A percentile compares a stretch with the other conserved stretches of the same genome.
Evolutionary conservation across 2,329 filamentous ascomycete species (phyloP).

Genomic region (Ilyonectria destructans): DNA sequence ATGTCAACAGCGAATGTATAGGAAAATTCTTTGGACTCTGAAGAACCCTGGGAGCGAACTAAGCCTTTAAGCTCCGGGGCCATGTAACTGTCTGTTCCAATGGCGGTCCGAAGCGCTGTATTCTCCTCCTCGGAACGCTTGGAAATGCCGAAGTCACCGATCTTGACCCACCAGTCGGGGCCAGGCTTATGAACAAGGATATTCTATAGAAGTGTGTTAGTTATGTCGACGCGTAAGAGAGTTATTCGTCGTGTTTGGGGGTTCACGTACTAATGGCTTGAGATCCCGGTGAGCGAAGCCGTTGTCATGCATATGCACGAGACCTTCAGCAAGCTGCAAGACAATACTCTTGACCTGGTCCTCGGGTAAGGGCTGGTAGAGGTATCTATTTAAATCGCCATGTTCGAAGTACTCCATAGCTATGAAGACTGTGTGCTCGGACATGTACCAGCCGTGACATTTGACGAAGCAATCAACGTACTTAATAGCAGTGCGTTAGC

Average conservation of each 20-base stretch:
- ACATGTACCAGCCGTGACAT: conserved; percentile 11
- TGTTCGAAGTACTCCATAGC: conserved; percentile 12
- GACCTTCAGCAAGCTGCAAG: conserved; percentile 6
- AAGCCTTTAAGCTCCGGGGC: conserved; percentile 10
- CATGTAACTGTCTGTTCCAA: conserved; percentile 8
- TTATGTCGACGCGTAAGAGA: neutral
- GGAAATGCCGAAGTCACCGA: conserved; percentile 17
- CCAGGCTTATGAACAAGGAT: conserved; percentile 8
- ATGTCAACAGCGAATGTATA: conserved; percentile 14
- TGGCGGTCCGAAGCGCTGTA: neutral
- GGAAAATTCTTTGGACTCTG: neutral
- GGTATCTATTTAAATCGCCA: conserved; percentile 6
- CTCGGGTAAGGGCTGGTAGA: conserved; percentile 5
- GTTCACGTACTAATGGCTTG: conserved; percentile 7
- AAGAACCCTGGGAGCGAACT: neutral
- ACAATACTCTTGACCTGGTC: neutral
- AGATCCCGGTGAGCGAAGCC: conserved; percentile 18
- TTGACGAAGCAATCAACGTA: conserved; percentile 9
- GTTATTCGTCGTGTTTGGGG: neutral
- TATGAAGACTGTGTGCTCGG: neutral
- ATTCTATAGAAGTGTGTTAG: conserved; percentile 2
- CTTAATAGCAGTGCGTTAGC: neutral
- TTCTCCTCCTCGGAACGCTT: conserved; percentile 8
- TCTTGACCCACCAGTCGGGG: conserved; percentile 18
- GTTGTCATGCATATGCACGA: conserved; percentile 3